A percentile compares a stretch with the other conserved stretches of the same genome.
Conservation (phyloP, 2,329 filamentous ascomycete genomes). For the Dendryphion nanum region DNA sequence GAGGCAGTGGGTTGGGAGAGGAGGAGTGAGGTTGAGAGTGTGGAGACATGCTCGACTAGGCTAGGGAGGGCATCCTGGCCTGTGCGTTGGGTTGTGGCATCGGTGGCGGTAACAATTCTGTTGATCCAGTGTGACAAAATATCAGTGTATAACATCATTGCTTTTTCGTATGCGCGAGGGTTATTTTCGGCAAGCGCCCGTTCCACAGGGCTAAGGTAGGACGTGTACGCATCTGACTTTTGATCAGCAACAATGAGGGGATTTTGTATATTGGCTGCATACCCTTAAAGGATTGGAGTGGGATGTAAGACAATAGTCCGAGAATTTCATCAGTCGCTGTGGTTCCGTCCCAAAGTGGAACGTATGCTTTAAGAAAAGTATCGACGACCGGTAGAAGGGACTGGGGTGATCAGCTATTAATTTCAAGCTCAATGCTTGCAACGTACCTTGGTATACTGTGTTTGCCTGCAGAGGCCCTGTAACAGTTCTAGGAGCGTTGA, state of each 20-base stretch:
- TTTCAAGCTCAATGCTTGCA: neutral
- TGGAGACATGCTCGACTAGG: constrained; percentile 29
- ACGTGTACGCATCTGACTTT: constrained; percentile 31
- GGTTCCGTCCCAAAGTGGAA: constrained; percentile 37
- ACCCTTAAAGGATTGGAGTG: constrained; percentile 58
- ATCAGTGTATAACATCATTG: constrained; percentile 67
- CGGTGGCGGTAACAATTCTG: constrained; percentile 29
- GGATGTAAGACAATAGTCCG: constrained; percentile 45
- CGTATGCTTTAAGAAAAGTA: constrained; percentile 35
- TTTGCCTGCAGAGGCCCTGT: constrained; percentile 30
- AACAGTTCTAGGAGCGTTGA: constrained; percentile 31
- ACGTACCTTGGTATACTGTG: constrained; percentile 37
- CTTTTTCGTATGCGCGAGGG: constrained; percentile 53
- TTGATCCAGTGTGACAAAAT: constrained; percentile 59
- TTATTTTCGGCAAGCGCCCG: constrained; percentile 37
- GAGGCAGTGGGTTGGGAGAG: constrained; percentile 20
- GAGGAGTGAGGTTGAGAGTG: constrained; percentile 28
- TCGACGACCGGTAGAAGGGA: constrained; percentile 26
- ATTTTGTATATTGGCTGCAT: constrained; percentile 10
- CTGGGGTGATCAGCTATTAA: constrained; percentile 19
- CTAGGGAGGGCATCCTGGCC: constrained; percentile 45
- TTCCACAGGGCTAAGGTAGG: constrained; percentile 43
- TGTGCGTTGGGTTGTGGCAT: constrained; percentile 36
- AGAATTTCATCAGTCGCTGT: constrained; percentile 46
- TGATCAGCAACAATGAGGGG: constrained; percentile 1